Evolutionary conservation across 495 filamentous ascomycete species (phyloP).

Genomic region (Podospora sp.): DNA sequence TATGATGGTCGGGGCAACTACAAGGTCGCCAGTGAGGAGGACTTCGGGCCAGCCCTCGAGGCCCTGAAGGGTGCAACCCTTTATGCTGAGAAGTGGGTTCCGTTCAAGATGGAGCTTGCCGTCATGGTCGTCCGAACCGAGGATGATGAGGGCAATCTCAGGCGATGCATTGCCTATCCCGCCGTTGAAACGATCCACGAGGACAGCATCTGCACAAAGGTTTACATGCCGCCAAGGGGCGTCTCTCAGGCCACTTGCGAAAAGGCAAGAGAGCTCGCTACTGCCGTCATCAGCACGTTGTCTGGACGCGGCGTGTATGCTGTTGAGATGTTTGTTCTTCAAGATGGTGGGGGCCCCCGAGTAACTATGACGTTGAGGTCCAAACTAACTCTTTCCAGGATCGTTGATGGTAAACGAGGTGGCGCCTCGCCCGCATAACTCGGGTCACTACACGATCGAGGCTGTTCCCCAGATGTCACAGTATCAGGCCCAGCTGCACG

Average conservation of each 20-base stretch:
- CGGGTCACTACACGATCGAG: conserved; percentile 96
- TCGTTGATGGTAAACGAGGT: conserved; percentile 85
- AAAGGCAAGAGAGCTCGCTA: conserved; percentile 74
- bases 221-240: conserved; percentile 79
- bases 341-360: conserved; percentile 57
- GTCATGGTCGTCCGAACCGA: conserved; percentile 95
- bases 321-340: conserved; percentile 93
- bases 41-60: conserved; percentile 69
- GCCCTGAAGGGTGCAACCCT: conserved; percentile 70
- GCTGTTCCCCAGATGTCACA: conserved; percentile 82
- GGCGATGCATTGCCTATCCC: conserved; percentile 71
- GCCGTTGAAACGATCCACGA: conserved; percentile 94
- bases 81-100: conserved; percentile 90
- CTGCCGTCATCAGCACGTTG: conserved; percentile 75
- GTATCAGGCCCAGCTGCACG: conserved; percentile 85
- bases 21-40: conserved; percentile 65
- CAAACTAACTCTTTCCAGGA: conserved; percentile 35
- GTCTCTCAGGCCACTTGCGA: conserved; percentile 63
- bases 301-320: conserved; percentile 93
- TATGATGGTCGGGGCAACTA: conserved; percentile 96
- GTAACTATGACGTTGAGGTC: neutral
- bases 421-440: conserved; percentile 95
- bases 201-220: conserved; percentile 92
- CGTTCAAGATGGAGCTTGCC: conserved; percentile 83
- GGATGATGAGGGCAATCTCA: conserved; percentile 58